Base-by-base conservation (phyloP, 2,329 filamentous ascomycete genomes). In the Trichoderma koningiopsis region DNA sequence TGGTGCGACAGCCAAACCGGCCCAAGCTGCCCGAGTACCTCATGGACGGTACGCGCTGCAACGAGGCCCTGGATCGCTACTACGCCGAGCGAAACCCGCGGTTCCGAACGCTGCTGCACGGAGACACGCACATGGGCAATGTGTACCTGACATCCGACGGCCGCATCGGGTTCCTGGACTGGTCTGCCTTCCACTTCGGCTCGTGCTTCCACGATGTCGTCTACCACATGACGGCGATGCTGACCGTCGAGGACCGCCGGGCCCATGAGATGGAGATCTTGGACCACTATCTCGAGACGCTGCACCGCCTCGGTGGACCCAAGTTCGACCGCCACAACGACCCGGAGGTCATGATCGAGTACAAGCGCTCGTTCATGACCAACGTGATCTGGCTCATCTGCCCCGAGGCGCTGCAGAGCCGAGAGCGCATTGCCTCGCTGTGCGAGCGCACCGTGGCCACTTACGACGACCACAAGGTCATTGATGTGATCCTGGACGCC, bases 131-230 rank as follows among this genome's bases (percentile, higher is more conserved):
- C 24, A 56, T 56, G 19, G 61, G 61, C 16, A 64, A 64, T 24
- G 52, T 64, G 24, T 64, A 64, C 49, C 29, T 64, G 22, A 64
- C 61, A 29, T 40, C 61, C 19, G 33, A 35, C 52, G 61, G 61
- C 10, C 61, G 49, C 13, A 64, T 64, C 24, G 61, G 61, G 7
- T 64, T 64, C 33, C 52, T 64, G 27, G 61, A 64, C 22, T 64
- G 61, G 61, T 64, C 61, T 14, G 61, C 61, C 16, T 64, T 64
- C 33, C 61, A 64, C 27, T 64, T 64, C 24, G 61, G 61, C 11
- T 64, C 61, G 33, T 64, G 61, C 49, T 64, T 64, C 49, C 61
- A 64, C 33, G 61, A 64, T 55, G 61, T 64, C 37, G 61, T 64
- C 24, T 64, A 64, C n/a, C 61, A 64, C 52, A 64, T 64, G 61